A percentile compares a stretch with the other conserved stretches of the same genome.
Conservation (phyloP, 2,329 filamentous ascomycete genomes). For the Fusarium sp. region DNA sequence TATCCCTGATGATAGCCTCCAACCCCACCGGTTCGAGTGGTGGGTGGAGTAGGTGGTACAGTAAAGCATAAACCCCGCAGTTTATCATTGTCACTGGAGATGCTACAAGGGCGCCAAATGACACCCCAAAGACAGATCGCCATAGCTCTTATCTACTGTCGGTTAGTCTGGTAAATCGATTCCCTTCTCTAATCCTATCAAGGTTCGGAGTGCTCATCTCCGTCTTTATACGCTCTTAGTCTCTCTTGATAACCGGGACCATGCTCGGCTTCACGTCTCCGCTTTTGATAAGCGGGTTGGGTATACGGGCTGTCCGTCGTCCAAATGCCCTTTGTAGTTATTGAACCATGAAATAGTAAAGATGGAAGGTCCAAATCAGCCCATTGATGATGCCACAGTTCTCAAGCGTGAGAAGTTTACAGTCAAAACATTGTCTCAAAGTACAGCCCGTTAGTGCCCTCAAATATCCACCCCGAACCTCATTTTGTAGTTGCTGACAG, state of each 20-base stretch:
- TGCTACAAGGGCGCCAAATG: not conserved
- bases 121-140: not conserved
- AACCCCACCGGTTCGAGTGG: not conserved
- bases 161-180: not conserved
- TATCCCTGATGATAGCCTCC: not conserved
- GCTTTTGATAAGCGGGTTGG: not conserved
- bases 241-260: not conserved
- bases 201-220: not conserved
- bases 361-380: not conserved
- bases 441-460: not conserved
- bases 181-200: not conserved
- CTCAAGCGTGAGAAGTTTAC: slow-evolving; percentile 1
- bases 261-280: not conserved
- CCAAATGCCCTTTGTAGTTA: not conserved
- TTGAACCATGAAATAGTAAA: not conserved
- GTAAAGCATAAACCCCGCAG: not conserved
- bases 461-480: too few species aligned
- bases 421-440: not conserved
- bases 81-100: not conserved
- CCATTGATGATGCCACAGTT: not conserved
- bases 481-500: not conserved
- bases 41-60: not conserved
- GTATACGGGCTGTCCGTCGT: not conserved
- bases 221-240: not conserved
- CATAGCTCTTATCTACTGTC: not conserved